Base-by-base conservation (phyloP, 805 yeast genomes). In the Blastobotrys robertii region DNA sequence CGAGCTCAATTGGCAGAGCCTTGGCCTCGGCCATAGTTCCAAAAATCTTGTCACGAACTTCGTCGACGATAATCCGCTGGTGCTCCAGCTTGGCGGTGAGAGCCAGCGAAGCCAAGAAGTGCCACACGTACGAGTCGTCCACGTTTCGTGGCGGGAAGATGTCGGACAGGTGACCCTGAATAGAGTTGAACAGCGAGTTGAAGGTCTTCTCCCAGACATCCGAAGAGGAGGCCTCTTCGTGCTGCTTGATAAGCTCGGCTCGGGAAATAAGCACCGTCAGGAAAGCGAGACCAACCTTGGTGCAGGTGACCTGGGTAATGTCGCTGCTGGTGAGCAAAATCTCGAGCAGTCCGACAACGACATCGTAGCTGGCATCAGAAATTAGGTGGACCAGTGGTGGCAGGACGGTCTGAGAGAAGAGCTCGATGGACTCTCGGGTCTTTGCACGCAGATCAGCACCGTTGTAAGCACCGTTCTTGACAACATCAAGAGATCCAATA, bases 41-140 rank as follows among this genome's bases (percentile, higher is more conserved):
- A 56, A 90, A 90, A 47, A 90, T 88, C 62, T 85, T 88, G 56
- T 84, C 92, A 66, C 97, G 77, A 22, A 86, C 87, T 60, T 86
- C 96, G 62, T 87, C 97, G 35, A 90, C 95, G 54, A 90, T 83
- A 48, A 85, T 77, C 67, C 96, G 76, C 72, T 90, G 97, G 39
- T 63, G 65, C 59, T 88, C 96, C 54, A 81, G 81, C 59, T 83
- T 81, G 50, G 97, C 95, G 48, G 95, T 90, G 49, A 90, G 69
- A 0, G 97, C 90, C 47, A 90, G 72, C 10, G 95, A 82, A 15
- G 98, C 98, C 62, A 90, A 74, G 58, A 90, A 88, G 66, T 90
- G 97, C 98, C 98, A 90, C 40, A 86, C 86, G 57, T 88, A 87
- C 31, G 87, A 76, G 50, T 80, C 87, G 55, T 82, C 90, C 43